Conservation (phyloP, 2,329 filamentous ascomycete genomes). For the Aspergillus calidoustus region DNA sequence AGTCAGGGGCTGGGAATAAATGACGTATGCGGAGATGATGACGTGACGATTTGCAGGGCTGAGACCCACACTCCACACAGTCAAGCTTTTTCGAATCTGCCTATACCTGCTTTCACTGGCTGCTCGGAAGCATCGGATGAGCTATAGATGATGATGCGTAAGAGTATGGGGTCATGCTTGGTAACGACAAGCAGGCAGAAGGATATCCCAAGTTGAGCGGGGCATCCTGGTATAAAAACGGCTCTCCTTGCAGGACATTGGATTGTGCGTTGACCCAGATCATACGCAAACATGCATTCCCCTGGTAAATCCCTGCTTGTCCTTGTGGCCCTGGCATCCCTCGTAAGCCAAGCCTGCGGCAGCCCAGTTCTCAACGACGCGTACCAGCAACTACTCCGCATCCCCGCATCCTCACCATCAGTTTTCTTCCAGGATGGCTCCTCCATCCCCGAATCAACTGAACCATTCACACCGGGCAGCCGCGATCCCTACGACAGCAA, state of each 20-base stretch:
- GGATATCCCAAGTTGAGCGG: not conserved
- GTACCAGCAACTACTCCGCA: slow-evolving; percentile 9
- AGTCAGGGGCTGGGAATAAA: not conserved
- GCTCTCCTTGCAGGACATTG: not conserved
- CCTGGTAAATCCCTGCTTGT: not conserved
- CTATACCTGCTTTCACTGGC: not conserved
- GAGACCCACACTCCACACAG: not conserved
- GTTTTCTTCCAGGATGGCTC: slow-evolving; percentile 4
- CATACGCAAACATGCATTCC: not conserved
- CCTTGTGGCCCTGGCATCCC: not conserved
- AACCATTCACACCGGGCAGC: no score
- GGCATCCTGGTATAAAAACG: not conserved
- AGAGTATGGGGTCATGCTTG: not conserved
- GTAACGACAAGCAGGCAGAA: not conserved
- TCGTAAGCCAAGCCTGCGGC: not conserved
- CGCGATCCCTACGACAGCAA: slow-evolving; percentile 5
- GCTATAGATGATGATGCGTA: not conserved
- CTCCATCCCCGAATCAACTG: not conserved
- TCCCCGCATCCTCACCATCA: slow-evolving; percentile 10
- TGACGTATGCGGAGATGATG: not conserved
- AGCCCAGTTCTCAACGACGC: slow-evolving; percentile 10
- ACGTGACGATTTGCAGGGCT: not conserved
- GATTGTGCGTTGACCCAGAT: not conserved
- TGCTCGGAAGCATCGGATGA: not conserved
- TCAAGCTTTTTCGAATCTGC: not conserved